These are phyloP conservation scores for Phlyctochytrium bullatum DNA, from an alignment of 192 early-diverging fungal genomes.

Conservation along the genomic window DNA sequence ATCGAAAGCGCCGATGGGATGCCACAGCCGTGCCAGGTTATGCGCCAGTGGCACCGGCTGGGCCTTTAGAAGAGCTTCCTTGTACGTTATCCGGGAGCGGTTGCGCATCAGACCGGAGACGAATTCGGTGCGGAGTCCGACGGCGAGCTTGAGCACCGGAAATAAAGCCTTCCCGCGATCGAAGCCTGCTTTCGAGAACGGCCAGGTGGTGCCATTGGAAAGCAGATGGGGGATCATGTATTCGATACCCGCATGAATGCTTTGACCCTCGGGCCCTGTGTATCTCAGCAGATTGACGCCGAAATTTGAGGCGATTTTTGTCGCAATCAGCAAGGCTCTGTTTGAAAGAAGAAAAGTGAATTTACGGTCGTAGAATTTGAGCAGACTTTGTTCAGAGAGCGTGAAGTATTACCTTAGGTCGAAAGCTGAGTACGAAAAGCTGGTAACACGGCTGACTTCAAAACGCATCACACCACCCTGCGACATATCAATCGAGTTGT, in stretches of 20 bases:
- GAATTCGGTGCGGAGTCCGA: not conserved
- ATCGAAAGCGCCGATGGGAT: not conserved
- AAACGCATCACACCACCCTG: not conserved
- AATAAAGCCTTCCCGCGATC: constrained; percentile 5
- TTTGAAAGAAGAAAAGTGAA: not conserved
- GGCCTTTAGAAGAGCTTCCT: too few species aligned
- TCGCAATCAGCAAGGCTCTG: not conserved
- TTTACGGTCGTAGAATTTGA: not conserved
- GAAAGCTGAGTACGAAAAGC: not conserved
- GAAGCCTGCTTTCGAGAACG: constrained; percentile 42
- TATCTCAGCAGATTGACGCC: constrained; percentile 42
- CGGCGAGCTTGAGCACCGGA: not conserved
- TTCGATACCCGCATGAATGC: constrained; percentile 48
- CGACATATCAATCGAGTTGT: not conserved
- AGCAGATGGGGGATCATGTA: constrained; percentile 51
- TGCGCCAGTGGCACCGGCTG: not conserved
- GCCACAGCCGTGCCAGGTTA: not conserved
- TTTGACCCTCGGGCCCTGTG: constrained; percentile 39
- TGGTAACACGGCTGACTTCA: not conserved
- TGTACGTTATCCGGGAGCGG: not conserved
- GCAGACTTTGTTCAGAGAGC: constrained; percentile 1
- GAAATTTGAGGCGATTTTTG: not conserved
- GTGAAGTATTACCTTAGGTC: not conserved
- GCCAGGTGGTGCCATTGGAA: constrained; percentile 44
- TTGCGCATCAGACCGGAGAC: not conserved